A percentile compares a stretch with the other conserved stretches of the same genome.
These are phyloP conservation scores for Xylaria sp. DNA, from an alignment of 2,329 filamentous ascomycete genomes.

Conservation along the genomic window DNA sequence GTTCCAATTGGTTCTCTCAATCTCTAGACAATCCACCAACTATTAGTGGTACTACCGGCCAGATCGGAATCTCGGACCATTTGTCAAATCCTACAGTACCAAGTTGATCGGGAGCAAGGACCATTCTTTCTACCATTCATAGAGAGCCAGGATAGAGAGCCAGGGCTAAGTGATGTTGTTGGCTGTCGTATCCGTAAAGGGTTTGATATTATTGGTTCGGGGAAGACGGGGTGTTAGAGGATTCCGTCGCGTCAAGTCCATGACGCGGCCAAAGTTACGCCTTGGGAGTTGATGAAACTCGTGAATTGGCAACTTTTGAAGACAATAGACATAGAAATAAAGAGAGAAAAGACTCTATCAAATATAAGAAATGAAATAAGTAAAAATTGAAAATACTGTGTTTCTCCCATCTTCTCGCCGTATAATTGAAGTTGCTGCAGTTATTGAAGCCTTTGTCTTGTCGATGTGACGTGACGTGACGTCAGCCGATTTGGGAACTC, in stretches of 20 bases:
- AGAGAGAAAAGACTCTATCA: not conserved
- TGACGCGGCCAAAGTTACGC: slow-evolving; percentile 3
- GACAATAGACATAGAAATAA: not conserved
- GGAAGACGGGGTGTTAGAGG: not conserved
- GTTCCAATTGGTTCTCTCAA: not conserved
- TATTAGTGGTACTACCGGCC: not conserved
- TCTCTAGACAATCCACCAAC: not conserved
- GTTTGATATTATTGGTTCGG: not conserved
- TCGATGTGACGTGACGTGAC: slow-evolving; percentile 26
- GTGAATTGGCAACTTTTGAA: not conserved
- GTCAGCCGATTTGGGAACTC: slow-evolving; percentile 21
- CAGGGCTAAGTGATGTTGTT: not conserved
- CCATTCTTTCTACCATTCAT: not conserved
- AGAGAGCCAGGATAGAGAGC: not conserved
- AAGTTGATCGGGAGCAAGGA: not conserved
- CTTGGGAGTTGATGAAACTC: not conserved
- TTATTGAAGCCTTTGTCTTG: not conserved
- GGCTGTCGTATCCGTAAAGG: not conserved
- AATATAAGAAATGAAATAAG: too few relatives aligned
- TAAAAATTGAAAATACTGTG: not conserved
- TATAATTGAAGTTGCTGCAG: not conserved
- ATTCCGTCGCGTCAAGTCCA: not conserved
- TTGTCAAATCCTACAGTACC: not conserved
- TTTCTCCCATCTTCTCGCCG: too few relatives aligned
- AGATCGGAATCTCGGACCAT: not conserved